Evolutionary conservation across 441 rosid genomes (phyloP).

Genomic region (Erodium trifolium): DNA sequence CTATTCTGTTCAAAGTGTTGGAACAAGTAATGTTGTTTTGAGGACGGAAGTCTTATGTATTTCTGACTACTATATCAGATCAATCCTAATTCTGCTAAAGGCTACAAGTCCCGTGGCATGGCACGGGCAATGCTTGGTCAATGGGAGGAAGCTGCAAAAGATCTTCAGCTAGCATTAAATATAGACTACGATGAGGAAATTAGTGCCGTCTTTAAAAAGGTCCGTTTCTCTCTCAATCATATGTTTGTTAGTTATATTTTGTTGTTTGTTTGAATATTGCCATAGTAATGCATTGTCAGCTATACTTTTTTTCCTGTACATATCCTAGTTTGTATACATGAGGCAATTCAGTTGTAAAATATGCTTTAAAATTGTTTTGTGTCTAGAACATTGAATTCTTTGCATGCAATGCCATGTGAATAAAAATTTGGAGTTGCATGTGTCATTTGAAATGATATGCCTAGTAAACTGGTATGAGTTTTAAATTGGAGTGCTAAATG

Average conservation of each 20-base stretch:
- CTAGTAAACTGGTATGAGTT: background rate
- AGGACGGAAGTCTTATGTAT: conserved; percentile 9
- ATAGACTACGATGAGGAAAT: conserved; percentile 90
- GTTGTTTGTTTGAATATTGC: too few species aligned
- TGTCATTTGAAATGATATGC: background rate
- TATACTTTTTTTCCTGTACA: too few species aligned
- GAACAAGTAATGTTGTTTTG: background rate
- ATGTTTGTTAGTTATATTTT: too few species aligned
- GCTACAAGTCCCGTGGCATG: conserved; percentile 86
- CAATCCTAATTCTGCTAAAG: conserved; percentile 92
- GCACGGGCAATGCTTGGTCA: conserved; percentile 85
- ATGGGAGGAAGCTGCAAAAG: conserved; percentile 91
- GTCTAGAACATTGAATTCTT: too few species aligned
- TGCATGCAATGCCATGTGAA: too few species aligned
- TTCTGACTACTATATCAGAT: conserved; percentile 37
- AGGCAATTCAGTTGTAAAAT: too few species aligned
- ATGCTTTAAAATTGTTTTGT: too few species aligned
- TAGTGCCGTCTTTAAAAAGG: conserved; percentile 74
- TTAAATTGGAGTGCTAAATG: background rate
- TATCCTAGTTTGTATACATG: too few species aligned
- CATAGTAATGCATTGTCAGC: too few species aligned
- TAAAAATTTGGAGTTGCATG: background rate
- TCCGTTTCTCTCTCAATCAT: conserved; percentile 17
- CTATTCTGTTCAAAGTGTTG: background rate
- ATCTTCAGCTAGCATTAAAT: conserved; percentile 76